A percentile compares a stretch with the other conserved stretches of the same genome.
Conservation (phyloP, 2,329 filamentous ascomycete species). For the Cladosporium sp. region DNA sequence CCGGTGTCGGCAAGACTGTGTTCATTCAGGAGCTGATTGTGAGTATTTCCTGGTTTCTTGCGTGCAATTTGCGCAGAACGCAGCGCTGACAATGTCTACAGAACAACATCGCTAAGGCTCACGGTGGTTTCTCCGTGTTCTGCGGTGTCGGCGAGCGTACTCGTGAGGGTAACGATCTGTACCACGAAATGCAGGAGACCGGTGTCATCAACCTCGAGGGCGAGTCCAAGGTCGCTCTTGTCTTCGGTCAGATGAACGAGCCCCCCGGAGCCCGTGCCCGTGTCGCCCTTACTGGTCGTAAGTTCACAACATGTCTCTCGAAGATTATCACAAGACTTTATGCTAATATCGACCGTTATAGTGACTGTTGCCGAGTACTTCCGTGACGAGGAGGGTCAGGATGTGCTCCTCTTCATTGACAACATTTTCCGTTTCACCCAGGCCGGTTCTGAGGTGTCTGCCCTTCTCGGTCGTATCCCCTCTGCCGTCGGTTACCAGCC, state of each 20-base stretch:
- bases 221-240: conserved; percentile 98
- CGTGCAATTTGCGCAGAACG: not conserved
- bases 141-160: conserved; percentile 99
- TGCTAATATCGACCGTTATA: too few relatives aligned
- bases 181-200: conserved; percentile 99
- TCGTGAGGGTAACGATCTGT: conserved; percentile 99
- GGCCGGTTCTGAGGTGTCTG: conserved; percentile 99
- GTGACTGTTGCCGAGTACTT: conserved; percentile 66
- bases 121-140: conserved; percentile 99
- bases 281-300: conserved; percentile 95
- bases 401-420: conserved; percentile 95
- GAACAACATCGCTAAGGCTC: conserved; percentile 99
- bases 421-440: conserved; percentile 99
- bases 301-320: too few relatives aligned
- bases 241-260: conserved; percentile 99
- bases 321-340: too few relatives aligned
- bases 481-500: conserved; percentile 99
- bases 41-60: conserved; percentile 37
- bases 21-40: conserved; percentile 99
- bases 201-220: conserved; percentile 98
- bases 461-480: conserved; percentile 97
- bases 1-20: conserved; percentile 99
- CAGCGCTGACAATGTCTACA: conserved; percentile 27
- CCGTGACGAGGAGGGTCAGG: conserved; percentile 53
- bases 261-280: conserved; percentile 98